Conservation (phyloP, 768 basidiomycete species). For the Russula vinacea region DNA sequence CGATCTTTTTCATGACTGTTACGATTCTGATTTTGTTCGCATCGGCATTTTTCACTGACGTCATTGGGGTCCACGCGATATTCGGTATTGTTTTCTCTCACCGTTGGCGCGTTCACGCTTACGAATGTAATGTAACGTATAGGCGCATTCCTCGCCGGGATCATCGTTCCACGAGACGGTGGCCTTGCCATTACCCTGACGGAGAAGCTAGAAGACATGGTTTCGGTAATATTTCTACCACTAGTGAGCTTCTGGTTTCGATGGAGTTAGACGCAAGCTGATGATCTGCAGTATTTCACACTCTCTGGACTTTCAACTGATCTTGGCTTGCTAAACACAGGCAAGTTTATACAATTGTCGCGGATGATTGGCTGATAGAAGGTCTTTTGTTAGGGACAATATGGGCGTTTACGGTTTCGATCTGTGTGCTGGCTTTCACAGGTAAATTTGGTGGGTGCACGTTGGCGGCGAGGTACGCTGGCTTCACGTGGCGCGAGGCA, state of each 20-base stretch:
- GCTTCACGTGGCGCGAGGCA: constrained; percentile 78
- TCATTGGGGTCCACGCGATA: constrained; percentile 89
- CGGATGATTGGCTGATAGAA: not conserved
- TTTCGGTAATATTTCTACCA: constrained; percentile 84
- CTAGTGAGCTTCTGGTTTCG: constrained; percentile 47
- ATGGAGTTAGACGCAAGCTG: not conserved
- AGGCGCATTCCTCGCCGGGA: constrained; percentile 80
- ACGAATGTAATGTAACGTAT: not conserved
- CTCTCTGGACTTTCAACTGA: constrained; percentile 88
- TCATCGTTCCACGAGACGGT: constrained; percentile 84
- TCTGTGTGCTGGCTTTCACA: constrained; percentile 70
- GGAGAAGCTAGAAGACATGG: constrained; percentile 96
- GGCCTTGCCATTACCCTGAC: constrained; percentile 84
- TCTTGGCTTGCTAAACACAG: constrained; percentile 77
- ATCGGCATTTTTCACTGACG: constrained; percentile 89
- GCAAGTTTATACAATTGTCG: constrained; percentile 36
- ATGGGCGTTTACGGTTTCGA: constrained; percentile 86
- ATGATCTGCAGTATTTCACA: constrained; percentile 71
- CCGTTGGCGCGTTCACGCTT: not conserved
- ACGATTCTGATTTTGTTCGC: constrained; percentile 79
- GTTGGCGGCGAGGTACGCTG: constrained; percentile 59
- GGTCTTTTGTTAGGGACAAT: constrained; percentile 52
- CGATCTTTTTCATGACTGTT: constrained; percentile 84
- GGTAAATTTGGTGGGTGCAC: constrained; percentile 91
- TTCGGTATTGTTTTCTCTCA: constrained; percentile 53